Base-by-base conservation (phyloP, 1,139 yeast species). In the Candida buenavistaensis region DNA sequence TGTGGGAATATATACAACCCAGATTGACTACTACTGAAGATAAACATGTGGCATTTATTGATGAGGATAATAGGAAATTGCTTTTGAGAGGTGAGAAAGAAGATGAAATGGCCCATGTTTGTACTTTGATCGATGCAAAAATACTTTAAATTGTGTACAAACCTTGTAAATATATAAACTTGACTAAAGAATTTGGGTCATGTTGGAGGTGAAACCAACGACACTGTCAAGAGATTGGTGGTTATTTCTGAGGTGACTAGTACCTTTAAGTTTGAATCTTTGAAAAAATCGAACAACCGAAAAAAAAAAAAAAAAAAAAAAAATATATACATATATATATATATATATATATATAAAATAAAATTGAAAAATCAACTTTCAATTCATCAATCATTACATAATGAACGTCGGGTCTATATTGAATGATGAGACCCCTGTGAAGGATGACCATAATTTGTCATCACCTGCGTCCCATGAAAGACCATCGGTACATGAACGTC, bases 341-440 rank as follows among this genome's bases (percentile, higher is more conserved):
- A n/a, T n/a, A n/a, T n/a, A n/a, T n/a, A n/a, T n/a, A n/a, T n/a
- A n/a, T n/a, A n/a, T n/a, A n/a, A n/a, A n/a, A n/a, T n/a, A n/a
- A n/a, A n/a, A n/a, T n/a, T n/a, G n/a, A n/a, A n/a, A n/a, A n/a
- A n/a, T n/a, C n/a, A n/a, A 17, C 7, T 17, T 17, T 6, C 7
- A 7, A 17, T 17, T 17, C 5, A 17, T 17, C 5, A 5, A 17
- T 17, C 23, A 16, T 23, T 6, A 19, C n/a, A 20, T 11, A 10
- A 70, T 70, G 76, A 70, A 70, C 50, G 75, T 70, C 25, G 75
- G 75, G 14, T 68, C 75, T 8, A 68, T 70, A 29, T 54, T 70
- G 24, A 70, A 68, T 47, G 62, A 67, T 41, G 75, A 69, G 40
- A 53, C 66, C 20, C 70, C 72, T 17, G 64, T 55, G 10, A 42